These are phyloP conservation scores for Pythium coloratum DNA, from an alignment of 352 stramenopile species.

Conservation along the genomic window DNA sequence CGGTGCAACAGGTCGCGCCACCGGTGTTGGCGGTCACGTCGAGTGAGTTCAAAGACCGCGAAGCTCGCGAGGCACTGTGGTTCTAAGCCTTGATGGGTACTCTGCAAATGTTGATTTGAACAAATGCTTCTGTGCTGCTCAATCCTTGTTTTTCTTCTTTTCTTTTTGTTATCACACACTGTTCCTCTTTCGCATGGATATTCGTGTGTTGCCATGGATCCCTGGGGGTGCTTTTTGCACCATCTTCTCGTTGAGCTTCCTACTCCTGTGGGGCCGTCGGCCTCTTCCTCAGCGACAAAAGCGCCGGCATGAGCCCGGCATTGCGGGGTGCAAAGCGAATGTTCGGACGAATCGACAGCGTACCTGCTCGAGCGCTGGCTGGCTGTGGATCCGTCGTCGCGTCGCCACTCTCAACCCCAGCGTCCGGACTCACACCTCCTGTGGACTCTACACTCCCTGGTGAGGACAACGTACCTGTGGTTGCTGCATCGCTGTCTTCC, in stretches of 20 bases:
- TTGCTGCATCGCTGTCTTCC: neutral
- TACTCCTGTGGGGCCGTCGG: neutral
- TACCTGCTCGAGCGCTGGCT: neutral
- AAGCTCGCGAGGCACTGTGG: slow-evolving; percentile 24
- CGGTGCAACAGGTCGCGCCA: slow-evolving; percentile 42
- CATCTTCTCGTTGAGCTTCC: neutral
- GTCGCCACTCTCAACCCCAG: neutral
- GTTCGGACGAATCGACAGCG: slow-evolving; percentile 25
- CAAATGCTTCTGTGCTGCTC: neutral
- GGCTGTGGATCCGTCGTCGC: neutral
- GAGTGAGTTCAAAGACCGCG: slow-evolving; percentile 26
- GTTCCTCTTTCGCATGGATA: too few species aligned
- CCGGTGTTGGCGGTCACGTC: slow-evolving; percentile 40
- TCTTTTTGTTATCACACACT: neutral
- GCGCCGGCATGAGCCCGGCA: slow-evolving; percentile 38
- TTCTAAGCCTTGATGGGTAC: neutral
- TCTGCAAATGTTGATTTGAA: too few species aligned
- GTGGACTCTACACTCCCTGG: neutral
- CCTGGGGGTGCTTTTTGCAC: too few species aligned
- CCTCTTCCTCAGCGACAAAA: slow-evolving; percentile 32
- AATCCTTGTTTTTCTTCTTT: neutral
- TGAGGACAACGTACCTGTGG: slow-evolving; percentile 17
- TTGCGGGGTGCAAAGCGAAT: slow-evolving; percentile 63
- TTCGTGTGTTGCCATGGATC: neutral
- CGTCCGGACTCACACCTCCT: slow-evolving; percentile 3